phyloP scores from a whole-genome alignment of 2,329 filamentous ascomycete species.

The Fusarium sulawesiense region DNA sequence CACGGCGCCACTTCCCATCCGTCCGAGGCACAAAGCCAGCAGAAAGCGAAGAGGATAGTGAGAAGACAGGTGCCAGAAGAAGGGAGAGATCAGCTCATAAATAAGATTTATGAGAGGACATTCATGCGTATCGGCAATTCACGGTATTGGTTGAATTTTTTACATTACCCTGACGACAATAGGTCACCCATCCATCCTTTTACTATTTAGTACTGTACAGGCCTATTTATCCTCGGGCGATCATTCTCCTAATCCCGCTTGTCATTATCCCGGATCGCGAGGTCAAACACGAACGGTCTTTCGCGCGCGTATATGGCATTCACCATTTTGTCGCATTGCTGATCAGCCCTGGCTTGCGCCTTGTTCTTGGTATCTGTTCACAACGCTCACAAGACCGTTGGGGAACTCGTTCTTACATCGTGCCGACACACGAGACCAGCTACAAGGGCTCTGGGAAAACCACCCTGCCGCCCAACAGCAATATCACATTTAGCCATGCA shows the following conservation, averaged over 20 bases:
- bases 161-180: conserved; percentile 13
- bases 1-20: conserved; percentile 38
- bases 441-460: conserved; percentile 26
- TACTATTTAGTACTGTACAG: conserved; percentile 22
- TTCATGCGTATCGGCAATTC: conserved; percentile 21
- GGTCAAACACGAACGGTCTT: conserved; percentile 32
- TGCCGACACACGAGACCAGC: conserved; percentile 27
- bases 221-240: conserved; percentile 39
- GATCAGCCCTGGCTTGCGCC: conserved; percentile 11
- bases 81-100: conserved; percentile 30
- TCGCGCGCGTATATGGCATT: conserved; percentile 24
- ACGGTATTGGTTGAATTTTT: conserved; percentile 26
- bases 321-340: conserved; percentile 24
- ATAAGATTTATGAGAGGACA: conserved; percentile 7
- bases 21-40: conserved; percentile 38
- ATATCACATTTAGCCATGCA: conserved; percentile 39
- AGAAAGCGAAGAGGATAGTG: conserved; percentile 30
- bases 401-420: conserved; percentile 37
- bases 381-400: conserved; percentile 20
- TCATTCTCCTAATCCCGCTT: conserved; percentile 40
- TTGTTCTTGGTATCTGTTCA: conserved; percentile 18
- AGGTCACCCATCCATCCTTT: conserved; percentile 17
- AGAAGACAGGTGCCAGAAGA: conserved; percentile 23
- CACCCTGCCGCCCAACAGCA: conserved; percentile 21
- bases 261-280: conserved; percentile 41